Evolutionary conservation across 2,329 filamentous ascomycete genomes (phyloP).

Genomic region (Aspergillus quadrilineatus): DNA sequence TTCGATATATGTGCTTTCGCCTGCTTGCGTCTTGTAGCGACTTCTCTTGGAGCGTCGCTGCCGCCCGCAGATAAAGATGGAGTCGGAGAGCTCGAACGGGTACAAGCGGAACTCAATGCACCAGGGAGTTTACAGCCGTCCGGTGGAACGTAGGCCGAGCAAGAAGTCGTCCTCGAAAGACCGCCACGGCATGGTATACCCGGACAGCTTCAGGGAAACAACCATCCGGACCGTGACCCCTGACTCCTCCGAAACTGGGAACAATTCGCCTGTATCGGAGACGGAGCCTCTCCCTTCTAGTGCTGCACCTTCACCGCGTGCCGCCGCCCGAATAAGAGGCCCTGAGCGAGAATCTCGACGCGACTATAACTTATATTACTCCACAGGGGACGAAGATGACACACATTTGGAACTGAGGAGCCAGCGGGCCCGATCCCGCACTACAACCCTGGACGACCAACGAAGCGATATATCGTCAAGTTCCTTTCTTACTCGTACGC

Average conservation of each 20-base stretch:
- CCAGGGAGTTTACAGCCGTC: conserved; percentile 39
- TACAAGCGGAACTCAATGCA: conserved; percentile 42
- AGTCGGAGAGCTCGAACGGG: conserved; percentile 42
- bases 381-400: conserved; percentile 37
- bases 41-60: conserved; percentile 22
- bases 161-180: conserved; percentile 50
- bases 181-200: conserved; percentile 47
- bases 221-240: conserved; percentile 50
- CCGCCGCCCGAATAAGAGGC: conserved; percentile 34
- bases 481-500: conserved; percentile 32
- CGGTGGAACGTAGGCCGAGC: conserved; percentile 46
- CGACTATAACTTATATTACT: conserved; percentile 32
- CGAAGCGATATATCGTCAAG: conserved; percentile 38
- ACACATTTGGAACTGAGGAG: conserved; percentile 30
- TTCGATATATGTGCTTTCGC: conserved; percentile 22
- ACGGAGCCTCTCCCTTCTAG: conserved; percentile 33
- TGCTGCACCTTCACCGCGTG: conserved; percentile 38
- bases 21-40: conserved; percentile 29
- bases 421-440: conserved; percentile 41
- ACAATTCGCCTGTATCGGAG: conserved; percentile 41
- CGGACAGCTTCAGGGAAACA: conserved; percentile 46
- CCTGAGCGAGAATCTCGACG: conserved; percentile 35
- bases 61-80: conserved; percentile 36
- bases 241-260: conserved; percentile 40
- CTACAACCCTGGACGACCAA: conserved; percentile 45